Base-by-base conservation (phyloP, 1,284 basidiomycete species). In the Fomitopsis schrenkii region DNA sequence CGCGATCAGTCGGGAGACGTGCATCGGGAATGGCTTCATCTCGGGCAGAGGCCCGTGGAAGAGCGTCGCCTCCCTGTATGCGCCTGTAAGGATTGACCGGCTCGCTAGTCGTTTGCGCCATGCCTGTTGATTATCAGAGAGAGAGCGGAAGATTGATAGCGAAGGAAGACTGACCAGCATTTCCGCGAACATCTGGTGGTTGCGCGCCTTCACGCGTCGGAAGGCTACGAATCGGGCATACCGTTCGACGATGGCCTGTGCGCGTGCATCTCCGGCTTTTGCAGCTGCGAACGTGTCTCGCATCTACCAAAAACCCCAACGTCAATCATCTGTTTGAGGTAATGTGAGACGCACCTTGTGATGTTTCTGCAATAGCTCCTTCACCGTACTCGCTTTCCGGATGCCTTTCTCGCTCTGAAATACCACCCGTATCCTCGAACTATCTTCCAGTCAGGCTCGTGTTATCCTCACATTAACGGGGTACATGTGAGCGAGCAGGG, bases 31-130 rank as follows among this genome's bases (percentile, higher is more conserved):
- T 0, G 91, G 91, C 59, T 82, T 85, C 66, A 95, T 74, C 0
- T 91, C 83, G 0, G 93, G 93, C 7, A 95, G 79, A 0, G 91
- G 88, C 0, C 74, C 78, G 70, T 92, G 85, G 73, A 76, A 85
- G 7, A 83, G 57, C 0, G 87, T 80, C 0, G 91, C 82, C 10
- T 83, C 83, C 30, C 93, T 70, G 69, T 85, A 83, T 5, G 79
- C 81, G 4, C 91, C 90, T 1, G 90, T 93, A 59, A 92, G 73
- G 42, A 87, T 85, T 4, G 89, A 84, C 1, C 84, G 80, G 36
- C 76, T 80, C 41, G 76, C 77, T 55, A 87, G 73, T 45, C 76
- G 75, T n/a, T 79, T 67, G 63, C 80, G 78, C 78, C 83, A 85
- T 62, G 78, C 79, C 83, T 84, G n/a, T 44, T 22, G 44, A 26